Percentiles rank a stretch among this genome's conserved stretches.
These are phyloP conservation scores for Rhododendron ferrugineum DNA, from an alignment of 148 eudicot species.

Conservation along the genomic window DNA sequence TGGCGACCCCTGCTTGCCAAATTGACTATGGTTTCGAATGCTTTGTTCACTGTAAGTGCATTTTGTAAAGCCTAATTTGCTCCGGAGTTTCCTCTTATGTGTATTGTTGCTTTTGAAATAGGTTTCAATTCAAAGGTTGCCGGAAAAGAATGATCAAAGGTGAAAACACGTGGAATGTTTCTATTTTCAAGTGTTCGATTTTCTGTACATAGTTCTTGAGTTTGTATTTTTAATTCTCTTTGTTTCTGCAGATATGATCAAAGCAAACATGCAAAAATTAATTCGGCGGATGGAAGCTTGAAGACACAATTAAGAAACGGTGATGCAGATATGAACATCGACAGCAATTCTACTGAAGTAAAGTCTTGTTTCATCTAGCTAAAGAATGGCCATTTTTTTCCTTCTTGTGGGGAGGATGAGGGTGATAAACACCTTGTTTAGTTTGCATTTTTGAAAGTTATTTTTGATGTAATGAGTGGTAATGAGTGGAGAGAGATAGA, in stretches of 20 bases:
- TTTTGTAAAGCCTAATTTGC: neutral
- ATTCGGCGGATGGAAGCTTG: conserved; percentile 40
- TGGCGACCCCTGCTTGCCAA: neutral
- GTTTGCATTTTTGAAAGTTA: no score
- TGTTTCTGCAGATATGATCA: conserved; percentile 47
- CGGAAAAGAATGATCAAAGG: conserved; percentile 64
- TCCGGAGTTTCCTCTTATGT: neutral
- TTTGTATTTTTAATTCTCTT: neutral
- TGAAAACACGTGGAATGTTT: conserved; percentile 12
- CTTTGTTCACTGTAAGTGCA: conserved; percentile 6
- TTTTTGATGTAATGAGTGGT: no score
- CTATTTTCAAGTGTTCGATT: neutral
- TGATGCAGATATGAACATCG: conserved; percentile 39
- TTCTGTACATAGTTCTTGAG: neutral
- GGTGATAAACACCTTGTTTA: no score
- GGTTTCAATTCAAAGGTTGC: conserved; percentile 71
- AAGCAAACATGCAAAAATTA: conserved; percentile 23
- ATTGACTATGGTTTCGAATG: neutral
- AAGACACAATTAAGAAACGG: conserved; percentile 54
- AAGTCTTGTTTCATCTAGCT: conserved; percentile 22
- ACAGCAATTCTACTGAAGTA: conserved; percentile 52
- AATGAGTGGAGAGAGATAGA: no score
- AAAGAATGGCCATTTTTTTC: neutral
- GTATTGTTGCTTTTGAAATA: conserved; percentile 24
- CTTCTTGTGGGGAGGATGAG: neutral